Evolutionary conservation across 2,329 filamentous ascomycete species (phyloP), one percentile per base, ranked within the genome.

Genomic region (Penicillium sp.): DNA sequence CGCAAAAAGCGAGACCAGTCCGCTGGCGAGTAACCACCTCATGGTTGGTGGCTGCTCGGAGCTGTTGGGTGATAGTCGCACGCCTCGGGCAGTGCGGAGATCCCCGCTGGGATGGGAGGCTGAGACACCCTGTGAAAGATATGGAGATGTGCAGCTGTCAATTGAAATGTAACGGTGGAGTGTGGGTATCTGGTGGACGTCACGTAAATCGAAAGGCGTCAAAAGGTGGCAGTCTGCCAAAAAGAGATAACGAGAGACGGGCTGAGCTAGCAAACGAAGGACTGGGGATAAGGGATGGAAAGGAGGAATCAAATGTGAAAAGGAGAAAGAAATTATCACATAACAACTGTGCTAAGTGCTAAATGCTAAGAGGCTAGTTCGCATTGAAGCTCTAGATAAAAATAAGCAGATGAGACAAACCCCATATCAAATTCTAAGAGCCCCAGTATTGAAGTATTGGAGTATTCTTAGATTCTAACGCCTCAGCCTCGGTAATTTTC

Each of bases 1-100:
- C 51, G 63, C 70, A 53, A 69, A 70, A 47, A 69, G 64, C 57
- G 70, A 67, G 47, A 73, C 60, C 54, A 72, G 55, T 33, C 65
- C 58, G 58, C 64, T 54, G 48, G 64, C 55, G 53, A 63, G 58
- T 56, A 59, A 62, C 69, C 66, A 67, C 68, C 63, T 63, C 72
- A 75, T 74, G 48, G 42, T 67, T 54, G 35, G 57, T 53, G 43
- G 19, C 12, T 12, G 33, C 25, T 17, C 42, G 9, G 31, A 28
- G 46, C 14, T 41, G 30, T 41, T 10, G 17, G 35, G 33, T 25
- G n/a, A n/a, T 31, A 12, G 17, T 41, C 35, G 17, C 33, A 33
- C 33, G 7, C n/a, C 41, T 52, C 41, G 7, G 49, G 25, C 16
- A 44, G n/a, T 51, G 38, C 40, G 25, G 41, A 38, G 46, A n/a